phyloP scores from a whole-genome alignment of 2,329 filamentous ascomycete genomes.

The Nectriaceae sp. region DNA sequence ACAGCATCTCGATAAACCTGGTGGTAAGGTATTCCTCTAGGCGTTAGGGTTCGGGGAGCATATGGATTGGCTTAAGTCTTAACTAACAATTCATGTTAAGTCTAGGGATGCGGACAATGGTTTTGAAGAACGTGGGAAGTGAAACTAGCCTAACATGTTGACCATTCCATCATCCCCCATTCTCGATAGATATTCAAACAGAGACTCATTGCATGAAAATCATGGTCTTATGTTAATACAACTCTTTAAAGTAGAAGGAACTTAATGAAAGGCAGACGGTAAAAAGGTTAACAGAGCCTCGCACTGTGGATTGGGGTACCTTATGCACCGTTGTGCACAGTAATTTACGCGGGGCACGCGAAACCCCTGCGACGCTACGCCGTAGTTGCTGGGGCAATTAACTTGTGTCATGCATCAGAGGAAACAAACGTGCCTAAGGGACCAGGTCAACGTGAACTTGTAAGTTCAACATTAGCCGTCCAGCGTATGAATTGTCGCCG shows the following conservation, averaged over 20 bases:
- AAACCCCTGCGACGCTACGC: conserved; percentile 4
- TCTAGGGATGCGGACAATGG: background rate
- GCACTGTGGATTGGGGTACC: background rate
- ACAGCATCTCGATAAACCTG: too few species aligned
- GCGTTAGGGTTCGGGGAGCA: too few species aligned
- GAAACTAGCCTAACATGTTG: too few species aligned
- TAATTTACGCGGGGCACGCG: conserved; percentile 20
- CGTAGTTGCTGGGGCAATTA: conserved; percentile 27
- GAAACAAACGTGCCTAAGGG: conserved; percentile 16
- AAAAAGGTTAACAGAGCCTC: background rate
- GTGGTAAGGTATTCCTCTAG: too few species aligned
- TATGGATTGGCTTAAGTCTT: too few species aligned
- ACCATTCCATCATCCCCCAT: background rate
- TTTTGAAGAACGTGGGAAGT: too few species aligned
- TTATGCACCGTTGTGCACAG: conserved; percentile 5
- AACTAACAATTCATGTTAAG: too few species aligned
- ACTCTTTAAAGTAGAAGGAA: background rate
- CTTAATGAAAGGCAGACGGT: background rate
- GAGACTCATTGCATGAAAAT: background rate
- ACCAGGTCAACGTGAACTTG: conserved; percentile 20
- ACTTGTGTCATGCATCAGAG: conserved; percentile 23
- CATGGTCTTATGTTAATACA: background rate
- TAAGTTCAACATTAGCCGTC: conserved; percentile 13
- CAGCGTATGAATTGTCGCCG: conserved; percentile 4
- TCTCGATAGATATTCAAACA: background rate